phyloP scores from a whole-genome alignment of 176 grass and related monocot genomes.

The Themeda triandra region DNA sequence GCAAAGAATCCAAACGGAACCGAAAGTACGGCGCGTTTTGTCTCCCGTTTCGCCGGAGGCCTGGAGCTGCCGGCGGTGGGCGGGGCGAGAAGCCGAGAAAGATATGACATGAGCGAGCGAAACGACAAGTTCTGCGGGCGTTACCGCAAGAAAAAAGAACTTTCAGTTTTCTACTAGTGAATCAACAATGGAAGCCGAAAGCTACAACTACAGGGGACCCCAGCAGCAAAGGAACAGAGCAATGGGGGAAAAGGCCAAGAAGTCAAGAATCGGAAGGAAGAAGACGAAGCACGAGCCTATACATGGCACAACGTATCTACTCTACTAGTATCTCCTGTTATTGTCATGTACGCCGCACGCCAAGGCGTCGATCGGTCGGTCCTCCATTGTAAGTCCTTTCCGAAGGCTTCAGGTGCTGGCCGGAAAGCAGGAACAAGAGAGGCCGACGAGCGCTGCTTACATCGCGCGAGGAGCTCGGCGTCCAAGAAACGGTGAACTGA shows the following conservation, averaged over 20 bases:
- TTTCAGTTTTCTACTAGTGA: conserved; percentile 12
- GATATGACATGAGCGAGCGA: not conserved
- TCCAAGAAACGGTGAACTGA: conserved; percentile 49
- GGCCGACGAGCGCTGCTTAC: conserved; percentile 32
- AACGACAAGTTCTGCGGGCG: not conserved
- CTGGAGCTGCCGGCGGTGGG: not conserved
- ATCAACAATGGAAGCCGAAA: conserved; percentile 16
- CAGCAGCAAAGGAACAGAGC: no score
- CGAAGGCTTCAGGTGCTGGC: not conserved
- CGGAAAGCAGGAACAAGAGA: conserved; percentile 91
- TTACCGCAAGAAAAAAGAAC: not conserved
- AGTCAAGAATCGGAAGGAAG: not conserved
- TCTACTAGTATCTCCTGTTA: conserved; percentile 33
- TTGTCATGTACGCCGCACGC: conserved; percentile 16
- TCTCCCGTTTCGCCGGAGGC: not conserved
- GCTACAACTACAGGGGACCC: conserved; percentile 21
- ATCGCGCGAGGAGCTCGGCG: conserved; percentile 4
- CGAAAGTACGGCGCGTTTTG: not conserved
- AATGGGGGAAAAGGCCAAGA: not conserved
- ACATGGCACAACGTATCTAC: conserved; percentile 19
- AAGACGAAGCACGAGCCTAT: conserved; percentile 2
- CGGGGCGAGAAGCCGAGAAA: not conserved
- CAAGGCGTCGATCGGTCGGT: conserved; percentile 45
- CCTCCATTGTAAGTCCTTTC: conserved; percentile 95
- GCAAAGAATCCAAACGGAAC: not conserved